These are phyloP conservation scores for Solanum etuberosum DNA, from an alignment of 257 asterid species.

Conservation along the genomic window DNA sequence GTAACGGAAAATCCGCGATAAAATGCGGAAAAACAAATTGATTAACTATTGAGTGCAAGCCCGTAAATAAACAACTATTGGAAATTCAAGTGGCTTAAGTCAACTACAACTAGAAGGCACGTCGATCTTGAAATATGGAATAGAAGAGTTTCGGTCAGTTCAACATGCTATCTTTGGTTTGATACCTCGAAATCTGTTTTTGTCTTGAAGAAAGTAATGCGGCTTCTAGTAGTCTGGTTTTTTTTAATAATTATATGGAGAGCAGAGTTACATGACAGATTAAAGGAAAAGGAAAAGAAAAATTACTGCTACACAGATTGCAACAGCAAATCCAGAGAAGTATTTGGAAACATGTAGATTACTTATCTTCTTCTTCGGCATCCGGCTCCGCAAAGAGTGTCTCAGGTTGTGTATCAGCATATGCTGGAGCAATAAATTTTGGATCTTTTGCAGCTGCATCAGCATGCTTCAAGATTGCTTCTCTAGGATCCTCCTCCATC, in stretches of 20 bases:
- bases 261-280: neutral
- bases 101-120: neutral
- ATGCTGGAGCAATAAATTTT: conserved; percentile 84
- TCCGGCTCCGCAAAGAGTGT: conserved; percentile 66
- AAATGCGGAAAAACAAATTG: neutral
- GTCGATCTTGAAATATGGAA: neutral
- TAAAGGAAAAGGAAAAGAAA: neutral
- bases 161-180: neutral
- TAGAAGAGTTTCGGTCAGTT: neutral
- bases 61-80: neutral
- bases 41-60: neutral
- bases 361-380: conserved; percentile 82
- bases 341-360: neutral
- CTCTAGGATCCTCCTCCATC: conserved; percentile 99
- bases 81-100: neutral
- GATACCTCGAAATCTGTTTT: neutral
- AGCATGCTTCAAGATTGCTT: conserved; percentile 87
- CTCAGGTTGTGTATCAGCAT: conserved; percentile 84
- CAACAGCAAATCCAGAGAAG: neutral
- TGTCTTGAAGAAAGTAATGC: neutral
- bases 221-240: neutral
- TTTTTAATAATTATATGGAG: neutral
- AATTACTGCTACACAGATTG: neutral
- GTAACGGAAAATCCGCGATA: neutral
- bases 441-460: conserved; percentile 87